Base-by-base conservation (phyloP, 768 basidiomycete species). In the Leucocoprinus sp. region DNA sequence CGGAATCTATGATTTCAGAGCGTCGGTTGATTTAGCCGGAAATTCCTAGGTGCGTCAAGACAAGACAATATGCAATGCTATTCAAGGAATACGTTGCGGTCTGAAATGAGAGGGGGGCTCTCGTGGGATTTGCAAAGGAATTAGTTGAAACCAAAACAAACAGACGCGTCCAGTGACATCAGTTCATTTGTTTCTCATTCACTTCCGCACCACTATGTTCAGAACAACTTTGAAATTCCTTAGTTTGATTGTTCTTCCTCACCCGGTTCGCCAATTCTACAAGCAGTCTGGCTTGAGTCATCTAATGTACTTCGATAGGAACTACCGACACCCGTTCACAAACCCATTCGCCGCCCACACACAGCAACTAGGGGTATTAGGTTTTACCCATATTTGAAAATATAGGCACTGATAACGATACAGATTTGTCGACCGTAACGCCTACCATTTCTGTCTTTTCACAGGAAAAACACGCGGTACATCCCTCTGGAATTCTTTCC, bases 181-280 rank as follows among this genome's bases (percentile, higher is more conserved):
- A 43, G 33, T n/a, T 8, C 7, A 22, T 21, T 4, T 8, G 15
- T 12, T 5, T 11, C 28, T 31, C 11, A 21, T 5, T 7, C 15
- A 17, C n/a, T n/a, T n/a, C n/a, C n/a, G n/a, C 14, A 28, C 35
- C 15, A 17, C 35, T 22, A 47, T 47, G 45, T 40, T 47, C 22
- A 33, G 27, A 35, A 40, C 45, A 14, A 36, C 23, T 1, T 5
- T 47, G 8, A 39, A 35, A n/a, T 17, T 48, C 17, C 26, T 48
- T 18, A 36, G 40, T 17, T 33, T 48, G 23, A 48, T 48, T n/a
- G 11, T 42, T 17, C 23, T 48, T 21, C 46, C 40, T 19, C 46
- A 42, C 35, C 46, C 40, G 19, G 46, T 48, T 34, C 9, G 31
- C 42, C 12, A 8, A 27, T 37, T 34, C 5, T 19, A 19, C 2